These are phyloP conservation scores for Fusarium nelsonii DNA, from an alignment of 2,329 filamentous ascomycete species.

Conservation along the genomic window DNA sequence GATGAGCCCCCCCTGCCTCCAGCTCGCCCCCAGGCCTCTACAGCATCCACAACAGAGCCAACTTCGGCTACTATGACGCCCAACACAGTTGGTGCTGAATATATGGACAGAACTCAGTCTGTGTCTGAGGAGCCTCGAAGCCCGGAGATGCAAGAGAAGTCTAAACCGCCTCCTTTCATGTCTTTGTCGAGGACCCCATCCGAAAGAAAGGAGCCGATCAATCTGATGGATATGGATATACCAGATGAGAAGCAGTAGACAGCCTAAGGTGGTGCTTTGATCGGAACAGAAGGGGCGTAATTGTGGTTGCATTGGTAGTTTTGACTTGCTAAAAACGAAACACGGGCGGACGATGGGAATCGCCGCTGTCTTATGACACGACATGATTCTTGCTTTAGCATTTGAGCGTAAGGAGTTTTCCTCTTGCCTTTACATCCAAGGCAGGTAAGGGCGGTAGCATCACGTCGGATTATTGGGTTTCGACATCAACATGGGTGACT, in stretches of 20 bases:
- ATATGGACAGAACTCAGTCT: conserved; percentile 16
- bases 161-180: conserved; percentile 48
- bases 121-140: conserved; percentile 41
- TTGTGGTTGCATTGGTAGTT: neutral
- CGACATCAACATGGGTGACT: neutral
- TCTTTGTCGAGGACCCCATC: conserved; percentile 35
- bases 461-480: conserved; percentile 5
- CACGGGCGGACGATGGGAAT: neutral
- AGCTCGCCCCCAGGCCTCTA: conserved; percentile 23
- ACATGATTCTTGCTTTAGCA: conserved; percentile 27
- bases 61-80: conserved; percentile 47
- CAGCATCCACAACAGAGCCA: conserved; percentile 34
- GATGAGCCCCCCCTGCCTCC: conserved; percentile 26
- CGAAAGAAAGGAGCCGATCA: conserved; percentile 41
- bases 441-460: conserved; percentile 4
- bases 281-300: neutral
- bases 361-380: neutral
- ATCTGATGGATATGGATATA: conserved; percentile 56
- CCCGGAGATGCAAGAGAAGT: conserved; percentile 62
- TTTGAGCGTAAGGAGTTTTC: conserved; percentile 35
- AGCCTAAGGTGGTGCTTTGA: neutral
- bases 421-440: conserved; percentile 4
- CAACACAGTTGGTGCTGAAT: conserved; percentile 43
- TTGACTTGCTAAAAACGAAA: neutral
- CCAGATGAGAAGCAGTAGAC: conserved; percentile 40